phyloP scores from a whole-genome alignment of 2,329 filamentous ascomycete genomes.

The Ceratocystis variospora region DNA sequence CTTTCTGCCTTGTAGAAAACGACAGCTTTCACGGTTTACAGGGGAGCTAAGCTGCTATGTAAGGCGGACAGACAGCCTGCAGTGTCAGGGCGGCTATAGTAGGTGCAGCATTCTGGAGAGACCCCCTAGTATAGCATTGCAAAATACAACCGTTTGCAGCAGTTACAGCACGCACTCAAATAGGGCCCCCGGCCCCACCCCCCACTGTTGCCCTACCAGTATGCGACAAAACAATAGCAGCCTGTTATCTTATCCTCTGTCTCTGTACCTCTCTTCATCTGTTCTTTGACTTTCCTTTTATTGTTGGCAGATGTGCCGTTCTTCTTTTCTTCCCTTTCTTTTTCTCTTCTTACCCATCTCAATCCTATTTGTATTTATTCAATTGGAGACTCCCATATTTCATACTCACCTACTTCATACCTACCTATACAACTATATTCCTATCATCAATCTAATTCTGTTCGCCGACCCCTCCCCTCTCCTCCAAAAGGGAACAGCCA shows the following conservation, averaged over 20 bases:
- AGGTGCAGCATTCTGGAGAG: too few relatives aligned
- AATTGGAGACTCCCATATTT: not conserved
- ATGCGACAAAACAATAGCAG: not conserved
- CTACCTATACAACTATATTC: not conserved
- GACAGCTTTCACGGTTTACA: too few relatives aligned
- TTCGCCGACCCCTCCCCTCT: not conserved
- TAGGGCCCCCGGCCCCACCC: too few relatives aligned
- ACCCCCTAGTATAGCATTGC: too few relatives aligned
- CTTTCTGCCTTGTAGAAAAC: too few relatives aligned
- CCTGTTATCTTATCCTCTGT: not conserved
- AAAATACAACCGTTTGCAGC: too few relatives aligned
- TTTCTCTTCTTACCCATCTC: not conserved
- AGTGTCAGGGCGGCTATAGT: too few relatives aligned
- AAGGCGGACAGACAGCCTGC: too few relatives aligned
- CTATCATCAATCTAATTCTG: not conserved
- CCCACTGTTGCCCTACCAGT: too few relatives aligned
- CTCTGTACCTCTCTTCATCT: not conserved
- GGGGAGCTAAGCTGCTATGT: too few relatives aligned
- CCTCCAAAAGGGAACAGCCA: not conserved
- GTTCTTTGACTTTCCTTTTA: not conserved
- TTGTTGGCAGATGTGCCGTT: not conserved
- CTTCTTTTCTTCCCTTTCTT: not conserved
- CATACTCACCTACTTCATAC: not conserved
- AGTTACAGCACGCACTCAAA: too few relatives aligned
- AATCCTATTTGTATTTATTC: not conserved